Percentiles rank a stretch among this genome's conserved stretches.
These are phyloP conservation scores for Drechslerella dactyloides DNA, from an alignment of 2,329 filamentous ascomycete species.

Conservation along the genomic window DNA sequence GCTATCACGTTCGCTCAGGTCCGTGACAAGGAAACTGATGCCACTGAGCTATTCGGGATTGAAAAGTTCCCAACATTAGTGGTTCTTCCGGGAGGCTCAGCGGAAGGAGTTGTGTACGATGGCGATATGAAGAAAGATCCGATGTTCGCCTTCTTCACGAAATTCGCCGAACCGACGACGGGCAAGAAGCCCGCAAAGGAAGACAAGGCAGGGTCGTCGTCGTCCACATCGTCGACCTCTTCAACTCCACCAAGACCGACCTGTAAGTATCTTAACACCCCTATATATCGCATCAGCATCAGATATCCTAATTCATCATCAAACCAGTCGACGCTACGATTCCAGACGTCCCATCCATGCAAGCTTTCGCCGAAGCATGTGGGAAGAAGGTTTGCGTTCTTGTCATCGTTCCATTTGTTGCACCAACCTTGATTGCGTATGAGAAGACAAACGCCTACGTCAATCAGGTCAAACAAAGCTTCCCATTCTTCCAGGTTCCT, in stretches of 20 bases:
- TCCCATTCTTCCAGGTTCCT: conserved; percentile 82
- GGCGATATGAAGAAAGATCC: conserved; percentile 84
- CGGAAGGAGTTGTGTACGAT: conserved; percentile 74
- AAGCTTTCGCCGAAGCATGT: conserved; percentile 68
- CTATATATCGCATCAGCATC: conserved; percentile 1
- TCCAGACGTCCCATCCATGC: conserved; percentile 70
- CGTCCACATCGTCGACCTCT: conserved; percentile 43
- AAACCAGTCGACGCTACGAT: conserved; percentile 65
- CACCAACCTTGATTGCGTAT: conserved; percentile 69
- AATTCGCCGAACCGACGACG: conserved; percentile 75
- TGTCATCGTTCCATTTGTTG: conserved; percentile 54
- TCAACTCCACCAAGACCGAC: conserved; percentile 59
- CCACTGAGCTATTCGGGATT: conserved; percentile 76
- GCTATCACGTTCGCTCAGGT: conserved; percentile 81
- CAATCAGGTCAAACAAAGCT: conserved; percentile 62
- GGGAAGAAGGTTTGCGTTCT: conserved; percentile 67
- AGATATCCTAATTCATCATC: conserved; percentile 59
- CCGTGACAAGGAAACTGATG: conserved; percentile 76
- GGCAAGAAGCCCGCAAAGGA: conserved; percentile 59
- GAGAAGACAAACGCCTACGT: conserved; percentile 72
- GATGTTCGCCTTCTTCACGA: conserved; percentile 81
- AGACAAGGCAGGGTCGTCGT: conserved; percentile 60
- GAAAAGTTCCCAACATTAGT: conserved; percentile 79
- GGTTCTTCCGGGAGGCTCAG: conserved; percentile 74
- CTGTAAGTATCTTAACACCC: conserved; percentile 53